phyloP scores from a whole-genome alignment of 164 flowering plant species.

The Echeveria elegans region DNA sequence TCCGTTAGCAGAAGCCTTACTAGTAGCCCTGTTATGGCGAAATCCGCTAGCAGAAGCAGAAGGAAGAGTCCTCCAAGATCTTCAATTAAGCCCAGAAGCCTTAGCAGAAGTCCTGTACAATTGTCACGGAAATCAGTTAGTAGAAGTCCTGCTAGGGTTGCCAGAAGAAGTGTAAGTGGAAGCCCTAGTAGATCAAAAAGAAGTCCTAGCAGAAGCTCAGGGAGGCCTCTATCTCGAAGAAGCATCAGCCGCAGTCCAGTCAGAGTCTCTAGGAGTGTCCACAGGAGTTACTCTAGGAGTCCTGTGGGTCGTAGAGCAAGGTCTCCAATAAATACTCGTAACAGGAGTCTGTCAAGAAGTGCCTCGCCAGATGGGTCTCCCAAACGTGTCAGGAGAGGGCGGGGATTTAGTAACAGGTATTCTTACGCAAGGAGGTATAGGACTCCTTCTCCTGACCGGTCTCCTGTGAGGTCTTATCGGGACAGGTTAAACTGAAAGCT shows the following conservation, averaged over 20 bases:
- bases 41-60: background rate
- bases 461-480: conserved; percentile 71
- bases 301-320: conserved; percentile 56
- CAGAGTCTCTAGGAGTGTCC: conserved; percentile 39
- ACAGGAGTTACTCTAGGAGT: conserved; percentile 62
- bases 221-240: conserved; percentile 25
- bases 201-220: conserved; percentile 8
- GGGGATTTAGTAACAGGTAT: conserved; percentile 88
- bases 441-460: conserved; percentile 88
- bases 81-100: background rate
- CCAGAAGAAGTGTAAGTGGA: background rate
- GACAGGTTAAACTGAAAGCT: conserved; percentile 38
- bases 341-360: conserved; percentile 76
- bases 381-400: conserved; percentile 84
- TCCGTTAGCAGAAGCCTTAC: background rate
- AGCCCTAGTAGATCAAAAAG: conserved; percentile 5
- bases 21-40: background rate
- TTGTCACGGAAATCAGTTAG: background rate
- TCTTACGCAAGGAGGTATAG: conserved; percentile 85
- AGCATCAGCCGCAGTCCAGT: conserved; percentile 49
- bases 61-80: conserved; percentile 2
- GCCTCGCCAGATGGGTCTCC: conserved; percentile 77
- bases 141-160: conserved; percentile 1
- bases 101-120: background rate
- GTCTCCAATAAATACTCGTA: conserved; percentile 48